Conservation (phyloP, 1,284 basidiomycete species). For the Fistulinella staudtii region DNA sequence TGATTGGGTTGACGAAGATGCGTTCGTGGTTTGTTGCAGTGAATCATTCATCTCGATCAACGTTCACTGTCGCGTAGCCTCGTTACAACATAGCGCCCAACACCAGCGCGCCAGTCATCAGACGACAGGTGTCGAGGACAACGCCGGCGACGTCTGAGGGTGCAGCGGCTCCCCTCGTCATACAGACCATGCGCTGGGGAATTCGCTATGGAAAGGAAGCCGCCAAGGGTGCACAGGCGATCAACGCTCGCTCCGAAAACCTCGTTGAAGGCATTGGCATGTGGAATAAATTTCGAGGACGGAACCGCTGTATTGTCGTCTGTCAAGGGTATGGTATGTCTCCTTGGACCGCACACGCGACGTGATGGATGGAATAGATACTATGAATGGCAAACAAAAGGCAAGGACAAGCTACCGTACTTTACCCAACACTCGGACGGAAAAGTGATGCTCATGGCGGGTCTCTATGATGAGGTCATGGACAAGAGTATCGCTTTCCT, state of each 20-base stretch:
- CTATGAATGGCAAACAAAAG: slow-evolving; percentile 89
- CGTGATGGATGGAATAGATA: too few relatives aligned
- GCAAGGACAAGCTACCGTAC: slow-evolving; percentile 73
- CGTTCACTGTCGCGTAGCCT: slow-evolving; percentile 24
- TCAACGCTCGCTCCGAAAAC: slow-evolving; percentile 86
- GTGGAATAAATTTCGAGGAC: slow-evolving; percentile 78
- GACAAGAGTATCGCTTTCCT: slow-evolving; percentile 48
- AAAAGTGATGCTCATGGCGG: slow-evolving; percentile 81
- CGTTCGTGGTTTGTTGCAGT: slow-evolving; percentile 48
- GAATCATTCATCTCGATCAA: neutral
- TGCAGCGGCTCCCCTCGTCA: slow-evolving; percentile 30
- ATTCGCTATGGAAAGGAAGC: slow-evolving; percentile 81
- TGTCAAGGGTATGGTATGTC: slow-evolving; percentile 81
- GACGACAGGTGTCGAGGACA: slow-evolving; percentile 27
- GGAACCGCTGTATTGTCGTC: slow-evolving; percentile 74
- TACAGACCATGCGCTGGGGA: slow-evolving; percentile 89
- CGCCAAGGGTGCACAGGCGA: slow-evolving; percentile 74
- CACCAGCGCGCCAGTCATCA: slow-evolving; percentile 62
- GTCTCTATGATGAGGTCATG: slow-evolving; percentile 75
- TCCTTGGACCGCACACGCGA: too few relatives aligned
- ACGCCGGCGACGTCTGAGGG: neutral
- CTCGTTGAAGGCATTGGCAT: slow-evolving; percentile 72
- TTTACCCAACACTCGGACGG: slow-evolving; percentile 71
- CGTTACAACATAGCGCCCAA: slow-evolving; percentile 72
- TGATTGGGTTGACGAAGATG: slow-evolving; percentile 61